Evolutionary conservation across 306 rosid genomes (phyloP), one percentile per base, ranked within the genome.

Genomic region (Trichosanthes cucumerina): DNA sequence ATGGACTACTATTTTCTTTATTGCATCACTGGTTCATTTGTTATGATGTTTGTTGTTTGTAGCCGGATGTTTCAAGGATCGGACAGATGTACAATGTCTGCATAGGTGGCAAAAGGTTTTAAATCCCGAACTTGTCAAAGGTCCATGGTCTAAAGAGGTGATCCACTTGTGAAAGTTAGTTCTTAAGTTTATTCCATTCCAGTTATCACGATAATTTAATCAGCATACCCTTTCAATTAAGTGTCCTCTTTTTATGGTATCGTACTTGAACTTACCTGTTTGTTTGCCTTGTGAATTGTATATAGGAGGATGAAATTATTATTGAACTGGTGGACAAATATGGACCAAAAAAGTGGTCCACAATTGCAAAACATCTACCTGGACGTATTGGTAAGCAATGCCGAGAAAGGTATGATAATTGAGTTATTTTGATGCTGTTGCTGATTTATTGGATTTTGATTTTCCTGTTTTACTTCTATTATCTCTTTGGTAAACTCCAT

Each of bases 321-420:
- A 75, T 85, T 63, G 94, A 93, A 62, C 81, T 93, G 84, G 99
- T 96, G 66, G 84, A 90, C 52, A 87, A 85, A 80, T 90, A 76
- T 82, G 99, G 99, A 64, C 98, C 97, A 12, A 93, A 96, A 84
- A 96, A 93, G 83, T 96, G 99, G 99, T 96, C 99, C 66, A 89
- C 96, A 49, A 93, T 96, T 9, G 97, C 99, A 49, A 91, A 91
- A 50, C 89, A 88, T 81, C 84, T 96, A 86, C 97, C 97, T 53
- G 99, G 99, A 82, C 97, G 99, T n/a, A 96, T 92, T 77, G 99
- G 99, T 68, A 96, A 96, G 89, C 99, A 96, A 82, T 96, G 99
- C 68, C 91, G 99, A 62, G 99, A 96, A 96, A 96, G 99, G 99
- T 96, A 91, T 69, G 93, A 34, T 31, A 14, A 70, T 9, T 58